phyloP scores from a whole-genome alignment of 768 basidiomycete genomes.

The Cystofilobasidium capitatum region DNA sequence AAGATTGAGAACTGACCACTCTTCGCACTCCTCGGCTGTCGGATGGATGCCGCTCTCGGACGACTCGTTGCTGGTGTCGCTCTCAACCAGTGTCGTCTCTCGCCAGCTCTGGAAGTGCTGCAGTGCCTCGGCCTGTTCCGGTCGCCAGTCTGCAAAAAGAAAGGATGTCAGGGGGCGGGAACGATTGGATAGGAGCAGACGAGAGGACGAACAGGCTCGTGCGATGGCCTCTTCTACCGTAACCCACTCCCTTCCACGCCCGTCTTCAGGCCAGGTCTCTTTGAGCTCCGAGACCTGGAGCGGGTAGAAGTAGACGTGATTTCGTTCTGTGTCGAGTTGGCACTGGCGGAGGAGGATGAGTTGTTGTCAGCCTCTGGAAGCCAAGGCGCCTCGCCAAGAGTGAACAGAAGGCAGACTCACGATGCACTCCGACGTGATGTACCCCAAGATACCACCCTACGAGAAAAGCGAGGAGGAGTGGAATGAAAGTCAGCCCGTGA shows the following conservation, averaged over 20 bases:
- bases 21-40: not conserved
- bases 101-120: not conserved
- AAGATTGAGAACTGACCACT: not conserved
- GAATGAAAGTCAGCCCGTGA: not conserved
- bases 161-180: not conserved
- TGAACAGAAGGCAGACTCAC: not conserved
- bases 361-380: not conserved
- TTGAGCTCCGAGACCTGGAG: conserved; percentile 9
- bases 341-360: not conserved
- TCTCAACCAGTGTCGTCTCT: conserved; percentile 5
- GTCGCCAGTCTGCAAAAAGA: conserved; percentile 5
- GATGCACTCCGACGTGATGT: conserved; percentile 14
- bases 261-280: not conserved
- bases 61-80: conserved; percentile 6
- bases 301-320: conserved; percentile 11
- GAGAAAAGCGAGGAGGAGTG: not conserved
- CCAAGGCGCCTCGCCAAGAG: not conserved
- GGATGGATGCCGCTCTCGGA: not conserved
- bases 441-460: conserved; percentile 4
- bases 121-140: conserved; percentile 13
- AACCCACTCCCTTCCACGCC: conserved; percentile 6
- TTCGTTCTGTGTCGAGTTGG: conserved; percentile 8
- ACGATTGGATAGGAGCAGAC: not conserved
- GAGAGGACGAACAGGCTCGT: not conserved
- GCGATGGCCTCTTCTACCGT: conserved; percentile 13